phyloP scores from a whole-genome alignment of 176 grass and related monocot genomes.

The Cenchrus fungigraminus region DNA sequence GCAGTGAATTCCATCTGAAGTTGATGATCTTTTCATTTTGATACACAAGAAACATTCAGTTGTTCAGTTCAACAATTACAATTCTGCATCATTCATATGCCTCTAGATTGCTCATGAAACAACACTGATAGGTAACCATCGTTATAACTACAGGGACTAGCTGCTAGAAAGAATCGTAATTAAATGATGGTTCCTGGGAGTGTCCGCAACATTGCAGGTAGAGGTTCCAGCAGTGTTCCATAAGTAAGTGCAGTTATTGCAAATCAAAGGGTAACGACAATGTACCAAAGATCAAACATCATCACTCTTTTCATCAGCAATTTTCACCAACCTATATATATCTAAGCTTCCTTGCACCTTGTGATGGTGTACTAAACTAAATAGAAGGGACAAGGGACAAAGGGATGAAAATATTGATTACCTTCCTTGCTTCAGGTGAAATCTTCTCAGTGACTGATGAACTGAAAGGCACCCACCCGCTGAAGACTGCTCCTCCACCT shows the following conservation, averaged over 20 bases:
- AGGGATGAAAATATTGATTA: not conserved
- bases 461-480: constrained; percentile 90
- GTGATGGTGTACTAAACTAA: not conserved
- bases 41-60: not conserved
- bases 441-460: constrained; percentile 68
- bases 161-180: not conserved
- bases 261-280: not conserved
- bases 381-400: not conserved
- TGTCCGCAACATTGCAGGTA: not conserved
- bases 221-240: not conserved
- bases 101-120: not conserved
- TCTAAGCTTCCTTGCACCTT: not conserved
- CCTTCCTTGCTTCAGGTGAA: constrained; percentile 82
- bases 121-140: not conserved
- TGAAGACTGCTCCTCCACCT: constrained; percentile 82
- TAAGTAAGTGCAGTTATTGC: not conserved
- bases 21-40: not conserved
- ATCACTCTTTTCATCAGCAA: not conserved
- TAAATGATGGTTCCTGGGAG: not conserved
- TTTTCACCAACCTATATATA: constrained; percentile 1
- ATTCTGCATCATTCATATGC: not conserved
- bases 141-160: not conserved
- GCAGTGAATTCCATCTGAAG: not conserved
- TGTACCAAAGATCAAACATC: not conserved
- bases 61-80: not conserved